These are phyloP conservation scores for Perkinsus chesapeaki DNA, from an alignment of 169 alveolate genomes.

Conservation along the genomic window DNA sequence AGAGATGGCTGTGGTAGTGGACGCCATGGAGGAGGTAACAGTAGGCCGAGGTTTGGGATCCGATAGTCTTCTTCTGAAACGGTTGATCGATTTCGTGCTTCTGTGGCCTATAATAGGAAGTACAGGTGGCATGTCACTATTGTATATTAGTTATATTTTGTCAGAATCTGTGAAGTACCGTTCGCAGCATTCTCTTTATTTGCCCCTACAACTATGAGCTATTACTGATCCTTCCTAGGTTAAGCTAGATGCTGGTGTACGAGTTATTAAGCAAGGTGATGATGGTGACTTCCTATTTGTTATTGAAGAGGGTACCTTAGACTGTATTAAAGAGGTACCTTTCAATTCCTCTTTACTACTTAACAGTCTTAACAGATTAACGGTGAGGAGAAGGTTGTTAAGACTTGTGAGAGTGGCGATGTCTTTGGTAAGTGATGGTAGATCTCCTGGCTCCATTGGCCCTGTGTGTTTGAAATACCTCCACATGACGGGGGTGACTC, in stretches of 20 bases:
- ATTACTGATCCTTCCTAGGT: slow-evolving; percentile 23
- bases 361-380: slow-evolving; percentile 1
- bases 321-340: slow-evolving; percentile 52
- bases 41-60: slow-evolving; percentile 33
- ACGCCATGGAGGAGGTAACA: slow-evolving; percentile 69
- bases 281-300: slow-evolving; percentile 83
- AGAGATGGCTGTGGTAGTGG: slow-evolving; percentile 55
- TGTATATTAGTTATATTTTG: too few species aligned
- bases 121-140: too few species aligned
- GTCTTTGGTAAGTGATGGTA: slow-evolving; percentile 57
- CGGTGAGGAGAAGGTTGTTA: slow-evolving; percentile 45
- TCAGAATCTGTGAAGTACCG: too few species aligned
- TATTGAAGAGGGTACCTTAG: slow-evolving; percentile 77
- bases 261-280: slow-evolving; percentile 79
- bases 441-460: too few species aligned
- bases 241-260: slow-evolving; percentile 8
- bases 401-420: slow-evolving; percentile 73
- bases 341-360: slow-evolving; percentile 40
- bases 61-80: too few species aligned
- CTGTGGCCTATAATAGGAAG: too few species aligned
- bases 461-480: too few species aligned
- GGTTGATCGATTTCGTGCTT: too few species aligned
- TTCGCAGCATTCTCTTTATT: too few species aligned
- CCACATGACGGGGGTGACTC: too few species aligned
- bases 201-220: too few species aligned